Percentiles rank a stretch among this genome's conserved stretches.
These are phyloP conservation scores for Ganoderma sp. DNA, from an alignment of 1,284 basidiomycete genomes.

Conservation along the genomic window DNA sequence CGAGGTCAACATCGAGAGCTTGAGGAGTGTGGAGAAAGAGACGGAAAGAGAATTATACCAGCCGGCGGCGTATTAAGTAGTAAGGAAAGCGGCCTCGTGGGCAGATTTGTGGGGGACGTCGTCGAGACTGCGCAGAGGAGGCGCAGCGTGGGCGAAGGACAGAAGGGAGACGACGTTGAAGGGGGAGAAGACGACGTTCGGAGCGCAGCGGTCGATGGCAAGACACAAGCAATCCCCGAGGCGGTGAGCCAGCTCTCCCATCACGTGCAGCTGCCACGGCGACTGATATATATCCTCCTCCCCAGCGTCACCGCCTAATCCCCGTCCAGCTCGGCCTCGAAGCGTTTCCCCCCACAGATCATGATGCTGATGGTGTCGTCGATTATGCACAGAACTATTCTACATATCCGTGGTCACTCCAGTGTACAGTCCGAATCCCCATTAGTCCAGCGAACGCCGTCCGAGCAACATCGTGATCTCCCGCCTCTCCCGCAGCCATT, in stretches of 20 bases:
- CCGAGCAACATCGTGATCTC: slow-evolving; percentile 85
- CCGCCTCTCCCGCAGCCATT: slow-evolving; percentile 82
- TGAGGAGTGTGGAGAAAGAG: slow-evolving; percentile 5
- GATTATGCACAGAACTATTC: neutral
- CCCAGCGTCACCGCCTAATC: slow-evolving; percentile 10
- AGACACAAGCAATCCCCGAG: slow-evolving; percentile 20
- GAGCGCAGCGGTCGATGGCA: slow-evolving; percentile 28
- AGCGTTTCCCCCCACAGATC: slow-evolving; percentile 13
- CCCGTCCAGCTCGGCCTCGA: slow-evolving; percentile 19
- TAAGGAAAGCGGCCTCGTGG: slow-evolving; percentile 30
- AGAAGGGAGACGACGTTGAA: slow-evolving; percentile 21
- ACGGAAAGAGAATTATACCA: slow-evolving; percentile 30
- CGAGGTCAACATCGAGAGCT: slow-evolving; percentile 27
- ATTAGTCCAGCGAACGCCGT: slow-evolving; percentile 71
- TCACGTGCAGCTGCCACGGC: slow-evolving; percentile 36
- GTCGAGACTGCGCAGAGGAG: slow-evolving; percentile 22
- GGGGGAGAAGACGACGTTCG: slow-evolving; percentile 17
- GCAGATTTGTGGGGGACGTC: slow-evolving; percentile 26
- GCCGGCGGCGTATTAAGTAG: slow-evolving; percentile 29
- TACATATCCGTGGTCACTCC: neutral
- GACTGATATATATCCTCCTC: slow-evolving; percentile 32
- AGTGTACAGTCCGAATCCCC: neutral
- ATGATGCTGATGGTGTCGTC: slow-evolving; percentile 24
- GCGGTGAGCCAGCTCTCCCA: slow-evolving; percentile 34
- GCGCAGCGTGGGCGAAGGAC: slow-evolving; percentile 23